Evolutionary conservation across 768 basidiomycete genomes (phyloP).

Genomic region (Mycena pura): DNA sequence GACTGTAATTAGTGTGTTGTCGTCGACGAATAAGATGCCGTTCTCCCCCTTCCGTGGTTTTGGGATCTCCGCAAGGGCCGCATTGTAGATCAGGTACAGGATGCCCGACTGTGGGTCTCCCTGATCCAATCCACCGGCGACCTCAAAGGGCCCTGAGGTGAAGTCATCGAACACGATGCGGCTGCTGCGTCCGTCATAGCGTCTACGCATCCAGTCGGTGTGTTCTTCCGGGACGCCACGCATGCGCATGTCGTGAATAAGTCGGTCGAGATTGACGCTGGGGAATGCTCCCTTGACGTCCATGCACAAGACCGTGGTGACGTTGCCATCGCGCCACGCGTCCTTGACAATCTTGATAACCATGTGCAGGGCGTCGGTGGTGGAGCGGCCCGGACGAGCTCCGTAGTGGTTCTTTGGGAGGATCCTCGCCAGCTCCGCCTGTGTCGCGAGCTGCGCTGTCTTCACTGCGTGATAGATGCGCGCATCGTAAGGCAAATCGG

Average conservation of each 20-base stretch:
- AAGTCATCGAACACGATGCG: conserved; percentile 27
- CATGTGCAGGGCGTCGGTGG: conserved; percentile 41
- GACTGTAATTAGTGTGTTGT: conserved; percentile 19
- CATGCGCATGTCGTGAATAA: conserved; percentile 40
- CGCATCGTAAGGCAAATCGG: conserved; percentile 47
- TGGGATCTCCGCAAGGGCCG: conserved; percentile 14
- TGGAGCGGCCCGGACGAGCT: conserved; percentile 42
- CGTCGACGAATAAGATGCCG: conserved; percentile 26
- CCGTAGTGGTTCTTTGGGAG: conserved; percentile 47
- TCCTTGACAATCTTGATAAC: conserved; percentile 41
- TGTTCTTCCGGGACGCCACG: conserved; percentile 35
- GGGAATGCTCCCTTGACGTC: conserved; percentile 54
- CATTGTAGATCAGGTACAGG: conserved; percentile 32
- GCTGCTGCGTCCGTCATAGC: conserved; percentile 9
- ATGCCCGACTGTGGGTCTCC: conserved; percentile 30
- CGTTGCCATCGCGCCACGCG: conserved; percentile 43
- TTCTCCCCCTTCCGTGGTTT: neutral
- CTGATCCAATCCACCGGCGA: conserved; percentile 31
- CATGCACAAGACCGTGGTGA: conserved; percentile 44
- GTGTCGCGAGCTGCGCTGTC: conserved; percentile 18
- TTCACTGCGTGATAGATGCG: conserved; percentile 20
- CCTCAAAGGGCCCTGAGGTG: conserved; percentile 14
- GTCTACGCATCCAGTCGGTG: conserved; percentile 8
- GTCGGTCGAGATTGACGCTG: conserved; percentile 37
- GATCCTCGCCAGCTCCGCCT: conserved; percentile 36